Conservation (phyloP, 495 filamentous ascomycete species). For the Penicillium alfredii region DNA sequence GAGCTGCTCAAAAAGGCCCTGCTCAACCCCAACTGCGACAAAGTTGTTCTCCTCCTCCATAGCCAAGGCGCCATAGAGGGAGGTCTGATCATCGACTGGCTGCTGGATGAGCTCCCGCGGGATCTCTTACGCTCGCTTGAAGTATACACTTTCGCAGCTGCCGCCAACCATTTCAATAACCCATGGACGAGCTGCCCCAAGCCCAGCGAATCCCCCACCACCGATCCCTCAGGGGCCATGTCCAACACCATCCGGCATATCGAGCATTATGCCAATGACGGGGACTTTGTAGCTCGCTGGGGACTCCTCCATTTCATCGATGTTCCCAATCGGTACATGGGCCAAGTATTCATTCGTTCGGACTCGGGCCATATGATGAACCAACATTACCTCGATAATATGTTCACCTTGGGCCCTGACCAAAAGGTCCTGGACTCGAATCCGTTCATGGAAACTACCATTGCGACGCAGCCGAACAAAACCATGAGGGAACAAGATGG, state of each 20-base stretch:
- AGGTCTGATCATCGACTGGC: conserved; percentile 68
- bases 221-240: too few relatives aligned
- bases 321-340: conserved; percentile 57
- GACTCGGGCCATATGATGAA: conserved; percentile 68
- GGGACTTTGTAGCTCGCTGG: conserved; percentile 70
- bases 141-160: conserved; percentile 80
- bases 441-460: conserved; percentile 33
- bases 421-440: conserved; percentile 23
- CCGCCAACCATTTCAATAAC: conserved; percentile 86
- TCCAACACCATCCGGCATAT: conserved; percentile 62
- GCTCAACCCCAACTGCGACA: conserved; percentile 47
- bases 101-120: conserved; percentile 68
- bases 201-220: not conserved
- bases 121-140: conserved; percentile 64
- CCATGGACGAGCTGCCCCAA: conserved; percentile 42
- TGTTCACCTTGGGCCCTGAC: conserved; percentile 53
- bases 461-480: conserved; percentile 5
- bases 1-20: conserved; percentile 24
- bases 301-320: conserved; percentile 62
- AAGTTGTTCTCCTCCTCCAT: conserved; percentile 73
- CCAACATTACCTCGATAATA: conserved; percentile 75
- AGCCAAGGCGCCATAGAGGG: conserved; percentile 79
- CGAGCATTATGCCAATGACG: conserved; percentile 77
- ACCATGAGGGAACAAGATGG: not conserved
- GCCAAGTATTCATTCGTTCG: conserved; percentile 63